Base-by-base conservation (phyloP, 169 alveolate genomes). In the Plasmodium sp. region DNA sequence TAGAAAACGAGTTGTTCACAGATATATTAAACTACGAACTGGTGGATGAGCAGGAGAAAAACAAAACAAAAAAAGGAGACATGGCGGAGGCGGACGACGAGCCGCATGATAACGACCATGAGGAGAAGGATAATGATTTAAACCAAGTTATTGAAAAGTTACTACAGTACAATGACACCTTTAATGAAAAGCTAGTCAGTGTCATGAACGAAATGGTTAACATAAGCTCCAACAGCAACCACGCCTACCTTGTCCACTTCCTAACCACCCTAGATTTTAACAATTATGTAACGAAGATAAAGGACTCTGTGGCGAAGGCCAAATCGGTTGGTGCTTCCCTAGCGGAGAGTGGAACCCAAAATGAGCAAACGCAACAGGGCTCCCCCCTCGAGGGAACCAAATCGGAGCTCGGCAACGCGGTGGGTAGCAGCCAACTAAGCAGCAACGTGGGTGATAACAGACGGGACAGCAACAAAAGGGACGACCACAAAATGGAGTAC, bases 1-100 rank as follows among this genome's bases (percentile, higher is more conserved):
- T 92, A 67, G 95, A 92, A 92, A 92, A 92, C 67, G 95, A 92
- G 72, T 82, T 92, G 48, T 92, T 92, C 77, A 83, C 92, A 2
- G 95, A 92, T 83, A 92, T 92, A 71, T 45, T 92, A 83, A 92
- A 92, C 77, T 72, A 83, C 79, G 92, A 92, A 81, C 51, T 82
- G 80, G 43, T 31, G 51, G 62, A 56, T 56, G 95, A 81, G 43
- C 54, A 48, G 18, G 79, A 54, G 0, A 41, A 51, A 39, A 33
- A 45, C 27, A 51, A 72, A 41, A 56, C 27, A 54, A 86, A 75
- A 34, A 56, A 51, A 10, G 83, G 43, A 14, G 54, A 56, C 31
- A 83, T 6, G 48, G 58, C 36, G 33, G 77, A 22, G 12, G 41
- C 16, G 31, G n/a, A 67, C 5, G 39, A 22, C n/a, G 77, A 67